Evolutionary conservation across 2,329 filamentous ascomycete genomes (phyloP).

Genomic region (Aspergillus quadricinctus): DNA sequence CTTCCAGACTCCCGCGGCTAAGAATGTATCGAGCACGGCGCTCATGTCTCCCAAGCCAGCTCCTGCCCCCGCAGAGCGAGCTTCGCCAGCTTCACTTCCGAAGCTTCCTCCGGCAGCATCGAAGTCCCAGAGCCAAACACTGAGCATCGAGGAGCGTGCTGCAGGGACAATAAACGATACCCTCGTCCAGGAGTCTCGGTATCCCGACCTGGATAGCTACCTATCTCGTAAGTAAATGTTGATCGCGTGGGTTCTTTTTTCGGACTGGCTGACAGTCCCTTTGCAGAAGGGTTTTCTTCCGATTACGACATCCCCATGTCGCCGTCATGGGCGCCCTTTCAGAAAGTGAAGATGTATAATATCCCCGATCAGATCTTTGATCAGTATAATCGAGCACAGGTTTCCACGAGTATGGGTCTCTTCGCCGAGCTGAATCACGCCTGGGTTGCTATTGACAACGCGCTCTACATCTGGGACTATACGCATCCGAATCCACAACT

Average conservation of each 20-base stretch:
- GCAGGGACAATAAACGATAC: conserved; percentile 78
- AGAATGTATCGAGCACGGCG: conserved; percentile 33
- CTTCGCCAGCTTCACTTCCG: conserved; percentile 29
- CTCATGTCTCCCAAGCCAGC: conserved; percentile 28
- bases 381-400: conserved; percentile 81
- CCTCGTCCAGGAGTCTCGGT: conserved; percentile 70
- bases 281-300: conserved; percentile 76
- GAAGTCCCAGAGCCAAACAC: conserved; percentile 45
- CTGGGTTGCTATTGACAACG: conserved; percentile 94
- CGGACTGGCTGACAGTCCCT: conserved; percentile 25
- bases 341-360: conserved; percentile 78
- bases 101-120: conserved; percentile 34
- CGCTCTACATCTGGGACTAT: conserved; percentile 96
- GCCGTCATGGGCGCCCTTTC: conserved; percentile 79
- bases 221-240: conserved; percentile 68
- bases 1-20: conserved; percentile 38
- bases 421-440: conserved; percentile 94
- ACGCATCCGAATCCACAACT: conserved; percentile 86
- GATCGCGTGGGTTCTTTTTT: conserved; percentile 2
- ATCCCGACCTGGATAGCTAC: conserved; percentile 85
- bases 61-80: conserved; percentile 24
- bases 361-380: conserved; percentile 91
- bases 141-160: conserved; percentile 72
- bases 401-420: conserved; percentile 89
- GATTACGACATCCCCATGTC: conserved; percentile 76